These are phyloP conservation scores for Cytospora mali DNA, from an alignment of 2,329 filamentous ascomycete genomes.

Conservation along the genomic window DNA sequence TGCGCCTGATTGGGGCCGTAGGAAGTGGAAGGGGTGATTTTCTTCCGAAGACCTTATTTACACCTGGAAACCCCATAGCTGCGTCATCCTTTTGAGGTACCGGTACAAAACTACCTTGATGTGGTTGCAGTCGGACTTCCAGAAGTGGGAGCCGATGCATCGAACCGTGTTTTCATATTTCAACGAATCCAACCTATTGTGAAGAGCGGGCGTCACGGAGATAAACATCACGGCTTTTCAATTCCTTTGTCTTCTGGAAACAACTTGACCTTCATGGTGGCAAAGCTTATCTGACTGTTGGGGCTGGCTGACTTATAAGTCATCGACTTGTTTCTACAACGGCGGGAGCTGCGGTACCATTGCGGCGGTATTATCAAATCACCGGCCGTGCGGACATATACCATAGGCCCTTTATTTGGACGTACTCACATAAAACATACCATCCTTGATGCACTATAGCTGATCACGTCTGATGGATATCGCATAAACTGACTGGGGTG, in stretches of 20 bases:
- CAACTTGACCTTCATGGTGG: background rate
- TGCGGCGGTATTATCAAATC: background rate
- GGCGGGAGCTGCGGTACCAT: background rate
- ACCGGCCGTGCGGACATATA: background rate
- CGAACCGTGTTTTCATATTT: background rate
- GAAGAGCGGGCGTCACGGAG: background rate
- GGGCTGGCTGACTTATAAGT: background rate
- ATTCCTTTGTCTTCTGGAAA: background rate
- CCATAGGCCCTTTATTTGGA: background rate
- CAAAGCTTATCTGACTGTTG: background rate
- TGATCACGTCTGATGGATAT: no score
- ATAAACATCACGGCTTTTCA: background rate
- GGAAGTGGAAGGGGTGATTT: background rate
- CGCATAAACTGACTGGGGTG: no score
- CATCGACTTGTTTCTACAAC: background rate
- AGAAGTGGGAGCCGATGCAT: slow-evolving; percentile 23
- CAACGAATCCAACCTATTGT: background rate
- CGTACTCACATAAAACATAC: background rate
- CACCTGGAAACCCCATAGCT: slow-evolving; percentile 17
- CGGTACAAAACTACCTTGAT: slow-evolving; percentile 10
- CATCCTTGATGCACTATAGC: background rate
- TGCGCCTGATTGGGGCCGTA: background rate
- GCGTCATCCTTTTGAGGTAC: slow-evolving; percentile 17
- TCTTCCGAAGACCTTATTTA: background rate
- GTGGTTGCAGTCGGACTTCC: slow-evolving; percentile 10